Percentiles rank a stretch among this genome's conserved stretches.
Conservation (phyloP, 2,329 filamentous ascomycete species). For the Tolypocladium tundrense region DNA sequence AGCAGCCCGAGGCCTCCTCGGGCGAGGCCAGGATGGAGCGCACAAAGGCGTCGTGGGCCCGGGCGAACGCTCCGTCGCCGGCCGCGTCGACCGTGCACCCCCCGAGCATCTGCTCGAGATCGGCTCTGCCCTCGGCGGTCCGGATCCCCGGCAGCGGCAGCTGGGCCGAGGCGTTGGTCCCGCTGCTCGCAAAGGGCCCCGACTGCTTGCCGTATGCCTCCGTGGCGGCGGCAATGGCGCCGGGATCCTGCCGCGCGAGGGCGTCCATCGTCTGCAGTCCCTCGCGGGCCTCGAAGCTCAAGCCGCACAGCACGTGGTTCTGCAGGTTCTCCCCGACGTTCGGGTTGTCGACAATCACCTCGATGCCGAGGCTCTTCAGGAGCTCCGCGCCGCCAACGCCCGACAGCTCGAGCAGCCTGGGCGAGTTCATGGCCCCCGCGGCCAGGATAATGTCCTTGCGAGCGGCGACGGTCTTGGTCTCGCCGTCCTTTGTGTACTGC, state of each 20-base stretch:
- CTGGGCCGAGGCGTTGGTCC: neutral
- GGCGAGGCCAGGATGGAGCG: neutral
- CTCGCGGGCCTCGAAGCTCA: neutral
- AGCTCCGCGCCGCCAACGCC: neutral
- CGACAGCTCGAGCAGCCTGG: neutral
- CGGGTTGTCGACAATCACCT: neutral
- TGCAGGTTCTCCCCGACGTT: neutral
- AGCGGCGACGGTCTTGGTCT: neutral
- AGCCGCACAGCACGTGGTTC: neutral
- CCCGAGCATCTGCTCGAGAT: neutral
- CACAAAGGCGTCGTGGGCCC: neutral
- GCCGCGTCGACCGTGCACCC: neutral
- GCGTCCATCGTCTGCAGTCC: neutral
- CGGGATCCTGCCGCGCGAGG: neutral
- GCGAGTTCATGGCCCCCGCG: neutral
- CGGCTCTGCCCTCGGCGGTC: neutral
- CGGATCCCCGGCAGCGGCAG: neutral
- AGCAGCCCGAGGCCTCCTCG: neutral
- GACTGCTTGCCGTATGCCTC: neutral
- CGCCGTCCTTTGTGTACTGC: neutral
- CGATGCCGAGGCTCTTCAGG: neutral
- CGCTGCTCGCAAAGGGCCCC: neutral
- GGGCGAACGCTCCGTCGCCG: neutral
- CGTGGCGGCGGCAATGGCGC: neutral
- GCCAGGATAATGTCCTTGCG: neutral